Base-by-base conservation (phyloP, 2,329 filamentous ascomycete species). In the Mollisiaceae sp. region DNA sequence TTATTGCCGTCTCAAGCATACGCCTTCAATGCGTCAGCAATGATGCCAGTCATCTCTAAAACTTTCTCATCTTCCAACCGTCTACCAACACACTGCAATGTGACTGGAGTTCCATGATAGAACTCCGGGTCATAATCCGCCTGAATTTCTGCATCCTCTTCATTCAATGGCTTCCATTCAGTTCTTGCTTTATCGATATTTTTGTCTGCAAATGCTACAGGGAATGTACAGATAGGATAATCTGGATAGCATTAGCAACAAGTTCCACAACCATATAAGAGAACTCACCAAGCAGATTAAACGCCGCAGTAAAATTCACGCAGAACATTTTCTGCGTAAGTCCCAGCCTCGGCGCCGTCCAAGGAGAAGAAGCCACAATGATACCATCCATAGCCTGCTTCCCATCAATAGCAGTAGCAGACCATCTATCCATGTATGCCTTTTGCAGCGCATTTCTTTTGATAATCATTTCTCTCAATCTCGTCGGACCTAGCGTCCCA, bases 161-260 rank as follows among this genome's bases (percentile, higher is more conserved):
- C 66, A 65, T 72, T 75, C 47, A 75, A 67, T 1, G 74, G 71
- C 14, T 32, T 72, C 72, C 71, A 74, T 18, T 43, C 58, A 8
- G 61, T 60, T 52, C 70, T 68, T 8, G 22, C 45, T n/a, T 50
- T 64, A 20, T 82, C 80, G 0, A 80, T 47, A 2, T 65, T 65
- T 69, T 79, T 78, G 64, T 82, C 78, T 0, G 79, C 79, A 60
- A 75, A 75, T 0, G 79, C 80, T 2, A 83, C 79, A 0, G 82
- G 82, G 6, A 83, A 76, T 1, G 80, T 79, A 12, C 80, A 75
- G 9, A 66, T 68, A 18, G 71, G 73, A 54, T 76, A 74, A 64
- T 77, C 76, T 72, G 62, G 15, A 15, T 55, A 54, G 2, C 56
- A 62, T 74, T 41, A 71, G 65, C 56, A 32, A 41, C 4, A 55